Evolutionary conservation across 2,329 filamentous ascomycete species (phyloP).

Genomic region (Chalara sp.): DNA sequence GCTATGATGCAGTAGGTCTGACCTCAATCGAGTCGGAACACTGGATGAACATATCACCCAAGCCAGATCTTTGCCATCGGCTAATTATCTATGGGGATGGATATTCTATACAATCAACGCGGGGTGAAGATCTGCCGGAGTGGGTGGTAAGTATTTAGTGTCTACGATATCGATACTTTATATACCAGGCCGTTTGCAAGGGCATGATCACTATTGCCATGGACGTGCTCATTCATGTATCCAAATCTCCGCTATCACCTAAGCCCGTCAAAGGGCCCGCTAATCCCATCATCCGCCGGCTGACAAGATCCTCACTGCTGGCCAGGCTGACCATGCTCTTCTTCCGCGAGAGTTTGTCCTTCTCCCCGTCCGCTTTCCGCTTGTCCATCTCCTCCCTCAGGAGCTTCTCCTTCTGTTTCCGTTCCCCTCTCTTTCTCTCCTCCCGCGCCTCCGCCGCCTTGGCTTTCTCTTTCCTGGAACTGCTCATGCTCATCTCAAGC

Average conservation of each 20-base stretch:
- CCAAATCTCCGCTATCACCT: conserved; percentile 12
- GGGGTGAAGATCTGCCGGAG: no score
- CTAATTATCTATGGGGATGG: no score
- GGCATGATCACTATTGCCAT: no score
- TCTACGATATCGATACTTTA: no score
- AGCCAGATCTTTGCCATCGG: no score
- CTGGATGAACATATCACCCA: no score
- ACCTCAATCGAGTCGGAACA: no score
- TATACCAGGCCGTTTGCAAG: no score
- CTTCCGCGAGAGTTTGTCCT: conserved; percentile 24
- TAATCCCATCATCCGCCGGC: conserved; percentile 47
- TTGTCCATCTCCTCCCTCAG: conserved; percentile 23
- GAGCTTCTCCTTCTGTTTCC: conserved; percentile 30
- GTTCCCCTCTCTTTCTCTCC: conserved; percentile 39
- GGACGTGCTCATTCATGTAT: neutral
- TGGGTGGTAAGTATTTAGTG: no score
- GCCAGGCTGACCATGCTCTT: conserved; percentile 45
- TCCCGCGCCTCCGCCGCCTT: neutral
- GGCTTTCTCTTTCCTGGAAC: conserved; percentile 16
- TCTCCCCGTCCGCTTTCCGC: conserved; percentile 6
- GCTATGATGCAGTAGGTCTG: no score
- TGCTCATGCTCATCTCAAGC: conserved; percentile 68
- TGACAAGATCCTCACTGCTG: conserved; percentile 49
- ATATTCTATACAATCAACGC: no score
- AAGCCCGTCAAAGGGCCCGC: conserved; percentile 43